phyloP scores from a whole-genome alignment of 768 basidiomycete genomes.

The Tylopilus rubrobrunneus region DNA sequence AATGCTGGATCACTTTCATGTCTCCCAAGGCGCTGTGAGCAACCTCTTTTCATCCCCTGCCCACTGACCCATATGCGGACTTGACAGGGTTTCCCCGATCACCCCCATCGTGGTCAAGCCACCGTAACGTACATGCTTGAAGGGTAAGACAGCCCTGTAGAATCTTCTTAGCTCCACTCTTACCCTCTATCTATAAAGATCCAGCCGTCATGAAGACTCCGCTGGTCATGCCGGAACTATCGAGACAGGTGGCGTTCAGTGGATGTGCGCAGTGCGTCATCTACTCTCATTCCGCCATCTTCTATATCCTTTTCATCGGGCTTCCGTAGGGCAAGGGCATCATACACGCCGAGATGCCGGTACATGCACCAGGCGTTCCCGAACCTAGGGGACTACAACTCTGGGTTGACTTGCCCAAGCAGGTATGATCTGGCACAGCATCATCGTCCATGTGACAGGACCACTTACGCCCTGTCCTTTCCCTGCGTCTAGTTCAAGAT shows the following conservation, averaged over 20 bases:
- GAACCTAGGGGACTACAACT: conserved; percentile 84
- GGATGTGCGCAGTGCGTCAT: conserved; percentile 79
- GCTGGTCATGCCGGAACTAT: conserved; percentile 80
- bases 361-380: conserved; percentile 60
- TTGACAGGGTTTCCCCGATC: conserved; percentile 83
- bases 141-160: conserved; percentile 42
- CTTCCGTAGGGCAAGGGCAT: conserved; percentile 56
- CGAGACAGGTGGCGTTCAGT: conserved; percentile 82
- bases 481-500: conserved; percentile 61
- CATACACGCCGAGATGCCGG: conserved; percentile 87
- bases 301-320: neutral
- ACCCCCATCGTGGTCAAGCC: conserved; percentile 88
- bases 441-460: conserved; percentile 1
- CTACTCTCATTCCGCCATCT: neutral
- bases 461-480: conserved; percentile 22
- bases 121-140: conserved; percentile 88
- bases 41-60: neutral
- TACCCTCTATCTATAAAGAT: conserved; percentile 33
- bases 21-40: conserved; percentile 63
- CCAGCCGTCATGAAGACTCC: conserved; percentile 87
- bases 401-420: conserved; percentile 78
- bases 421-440: conserved; percentile 35
- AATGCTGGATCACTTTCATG: conserved; percentile 82
- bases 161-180: neutral
- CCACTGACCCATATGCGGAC: neutral